Evolutionary conservation across 2,329 filamentous ascomycete species (phyloP), one percentile per base, ranked within the genome.

Genomic region (Aspergillus viridinutans): DNA sequence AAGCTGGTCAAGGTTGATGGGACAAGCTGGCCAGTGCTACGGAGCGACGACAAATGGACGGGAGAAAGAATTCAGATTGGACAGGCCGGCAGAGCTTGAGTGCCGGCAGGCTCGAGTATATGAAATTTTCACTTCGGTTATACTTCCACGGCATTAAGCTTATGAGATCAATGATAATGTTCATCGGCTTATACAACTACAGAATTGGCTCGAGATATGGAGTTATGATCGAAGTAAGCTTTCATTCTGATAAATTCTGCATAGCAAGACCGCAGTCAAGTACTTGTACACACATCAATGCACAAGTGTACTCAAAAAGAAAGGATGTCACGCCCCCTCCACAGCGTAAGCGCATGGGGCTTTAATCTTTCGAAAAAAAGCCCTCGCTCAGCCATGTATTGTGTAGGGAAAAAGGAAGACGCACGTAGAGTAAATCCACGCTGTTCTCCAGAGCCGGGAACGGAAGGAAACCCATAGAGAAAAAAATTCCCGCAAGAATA

Each of bases 21-120:
- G 10, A 81, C 82, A 45, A 89, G 90, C 68, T 97, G 92, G 92
- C 89, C 92, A 35, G 90, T 94, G 4, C 76, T 97, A 68, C 83
- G 90, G 59, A 89, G 86, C 58, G 90, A 94, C 67, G 91, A 96
- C 66, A 81, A 78, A 62, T 80, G 79, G 64, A 85, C 84, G 3
- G 86, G 86, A 2, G 89, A 96, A 77, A 96, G 96, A 66, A 85
- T 97, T 62, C 94, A 99, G 76, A 82, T 95, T 61, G 94, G 94
- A 14, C 83, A 86, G 62, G 92, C 94, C 52, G 91, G 88, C 35
- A 80, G 82, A 57, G 80, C 78, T 55, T 82, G n/a, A n/a, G n/a
- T n/a, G n/a, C n/a, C n/a, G n/a, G n/a, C n/a, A n/a, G n/a, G n/a
- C n/a, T n/a, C n/a, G n/a, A 56, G 61, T 28, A 29, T 55, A 50